Base-by-base conservation (phyloP, 1,284 basidiomycete genomes). In the Schizophyllum commune region DNA sequence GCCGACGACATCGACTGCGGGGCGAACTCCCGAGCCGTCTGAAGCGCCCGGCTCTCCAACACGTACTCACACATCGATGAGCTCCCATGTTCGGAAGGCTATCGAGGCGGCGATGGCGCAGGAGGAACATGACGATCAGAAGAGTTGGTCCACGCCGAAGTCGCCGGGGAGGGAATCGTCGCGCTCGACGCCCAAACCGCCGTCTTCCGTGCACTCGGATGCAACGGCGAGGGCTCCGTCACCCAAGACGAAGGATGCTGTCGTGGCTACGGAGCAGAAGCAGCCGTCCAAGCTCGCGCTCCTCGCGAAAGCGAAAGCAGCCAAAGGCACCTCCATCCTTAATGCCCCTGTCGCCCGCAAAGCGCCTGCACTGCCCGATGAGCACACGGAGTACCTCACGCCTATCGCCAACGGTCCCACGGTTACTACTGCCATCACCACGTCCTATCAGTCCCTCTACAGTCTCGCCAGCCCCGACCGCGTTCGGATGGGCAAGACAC, bases 341-440 rank as follows among this genome's bases (percentile, higher is more conserved):
- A 75, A 74, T 62, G 72, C 77, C 5, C 74, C 58, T 5, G 63
- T 69, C 3, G 63, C 62, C 17, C 59, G 57, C 27, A 56, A 59
- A 56, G 20, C 64, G 17, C 66, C 70, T 32, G 62, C 67, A 52
- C 72, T 80, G 53, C 77, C 78, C 7, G 72, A 68, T 58, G 64
- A 78, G 51, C 77, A 75, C 53, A 91, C 89, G 3, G 83, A 90
- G 68, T 89, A 86, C 69, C 72, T 91, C 7, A 86, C 82, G 13
- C 89, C 88, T 0, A 86, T 87, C 53, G 86, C 86, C 7, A 91
- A 91, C 67, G 87, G 88, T 0, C 74, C 86, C 1, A 85, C 86
- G 15, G 88, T 84, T 13, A 91, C 88, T 0, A 91, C 89, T 13
- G 88, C 88, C 1, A 91, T 91, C 67, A 91, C 88, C 0, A 91